Evolutionary conservation across 768 basidiomycete species (phyloP), one percentile per base, ranked within the genome.

Genomic region (Pleurotus tuoliensis): DNA sequence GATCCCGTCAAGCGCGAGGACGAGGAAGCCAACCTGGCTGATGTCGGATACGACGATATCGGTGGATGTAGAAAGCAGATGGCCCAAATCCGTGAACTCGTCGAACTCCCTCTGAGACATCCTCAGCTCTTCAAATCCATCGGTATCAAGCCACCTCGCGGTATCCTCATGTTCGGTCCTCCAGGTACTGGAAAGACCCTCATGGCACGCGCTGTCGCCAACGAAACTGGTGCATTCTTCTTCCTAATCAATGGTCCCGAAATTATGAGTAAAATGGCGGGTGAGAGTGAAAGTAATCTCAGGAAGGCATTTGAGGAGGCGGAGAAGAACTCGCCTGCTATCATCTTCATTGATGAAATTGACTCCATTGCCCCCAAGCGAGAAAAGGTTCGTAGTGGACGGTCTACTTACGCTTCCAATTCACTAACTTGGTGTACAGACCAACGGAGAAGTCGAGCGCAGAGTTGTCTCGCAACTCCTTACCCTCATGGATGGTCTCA

Each of bases 231-330:
- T 49, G 97, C 97, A 13, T 99, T 99, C 84, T 99, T 99, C 83
- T 99, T 99, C 87, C 77, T 98, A 50, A 99, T 99, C 76, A 99
- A 98, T 68, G 97, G 97, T 54, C 97, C 97, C 51, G 97, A 99
- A 74, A 98, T 99, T 71, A 99, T 99, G 97, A 92, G 90, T 64
- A 98, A 99, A 81, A 99, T 99, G 97, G 97, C 97, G 53, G 97
- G 97, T 63, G 97, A 99, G 76, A 88, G 86, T 69, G 97, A 99
- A 72, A 94, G 91, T 67, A 99, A 99, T 73, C 76, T 99, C 60
- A 79, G 97, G 63, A 99, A 99, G 73, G 96, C 97, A 24, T 98
- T 98, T 69, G 97, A 98, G 73, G 97, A 99, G 76, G 96, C 97
- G 2, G 97, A 99, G 78, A 99, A 99, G 82, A 99, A 98, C 77